Conservation (phyloP, 306 rosid genomes). For the Rosa multiflora region DNA sequence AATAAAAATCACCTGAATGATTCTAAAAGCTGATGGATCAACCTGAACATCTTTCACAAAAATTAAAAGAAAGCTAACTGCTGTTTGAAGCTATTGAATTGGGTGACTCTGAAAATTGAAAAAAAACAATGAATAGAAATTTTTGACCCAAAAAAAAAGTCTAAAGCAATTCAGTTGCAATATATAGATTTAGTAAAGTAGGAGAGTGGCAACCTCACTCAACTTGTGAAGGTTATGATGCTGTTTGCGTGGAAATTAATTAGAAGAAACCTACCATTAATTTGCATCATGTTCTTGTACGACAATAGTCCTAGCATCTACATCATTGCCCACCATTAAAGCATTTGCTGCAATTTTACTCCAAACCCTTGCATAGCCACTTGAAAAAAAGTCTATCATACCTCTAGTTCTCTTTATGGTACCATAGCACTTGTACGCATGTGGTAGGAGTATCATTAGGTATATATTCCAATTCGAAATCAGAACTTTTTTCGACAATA, state of each 20-base stretch:
- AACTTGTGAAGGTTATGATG: slow-evolving; percentile 7
- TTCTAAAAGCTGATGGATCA: not conserved
- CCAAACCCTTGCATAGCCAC: not conserved
- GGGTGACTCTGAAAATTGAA: not conserved
- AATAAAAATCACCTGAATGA: not conserved
- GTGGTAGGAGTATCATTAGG: not conserved
- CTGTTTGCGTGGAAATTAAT: slow-evolving; percentile 20
- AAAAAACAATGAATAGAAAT: not conserved
- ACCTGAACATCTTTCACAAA: not conserved
- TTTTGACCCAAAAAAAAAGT: not conserved
- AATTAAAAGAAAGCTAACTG: not conserved
- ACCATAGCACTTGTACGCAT: not conserved
- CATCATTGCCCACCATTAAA: slow-evolving; percentile 3
- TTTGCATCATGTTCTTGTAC: slow-evolving; percentile 13
- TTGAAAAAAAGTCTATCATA: not conserved
- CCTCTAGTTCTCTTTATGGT: not conserved
- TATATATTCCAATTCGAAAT: too few relatives aligned
- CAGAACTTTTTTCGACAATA: too few relatives aligned
- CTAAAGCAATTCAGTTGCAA: not conserved
- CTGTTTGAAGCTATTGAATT: not conserved
- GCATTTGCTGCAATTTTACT: slow-evolving; percentile 26
- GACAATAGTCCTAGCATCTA: not conserved
- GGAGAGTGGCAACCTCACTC: not conserved
- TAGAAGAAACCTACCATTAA: slow-evolving; percentile 7
- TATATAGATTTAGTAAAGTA: too few relatives aligned